A percentile compares a stretch with the other conserved stretches of the same genome.
These are phyloP conservation scores for Aspergillus coremiiformis DNA, from an alignment of 495 filamentous ascomycete genomes.

Conservation along the genomic window DNA sequence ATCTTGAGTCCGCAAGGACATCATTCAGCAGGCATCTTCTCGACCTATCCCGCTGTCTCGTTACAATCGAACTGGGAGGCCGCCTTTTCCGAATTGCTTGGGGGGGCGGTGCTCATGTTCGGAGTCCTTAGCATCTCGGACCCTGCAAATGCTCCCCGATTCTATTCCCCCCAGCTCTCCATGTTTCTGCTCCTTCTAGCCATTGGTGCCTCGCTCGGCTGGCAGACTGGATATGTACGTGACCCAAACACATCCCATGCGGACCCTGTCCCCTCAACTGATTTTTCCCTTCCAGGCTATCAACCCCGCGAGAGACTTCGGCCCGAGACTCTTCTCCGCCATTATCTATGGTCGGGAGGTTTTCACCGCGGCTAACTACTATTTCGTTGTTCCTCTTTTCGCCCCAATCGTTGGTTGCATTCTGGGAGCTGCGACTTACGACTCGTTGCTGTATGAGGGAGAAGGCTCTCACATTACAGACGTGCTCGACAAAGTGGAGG, in stretches of 20 bases:
- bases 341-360: slow-evolving; percentile 29
- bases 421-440: slow-evolving; percentile 24
- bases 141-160: slow-evolving; percentile 21
- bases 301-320: slow-evolving; percentile 31
- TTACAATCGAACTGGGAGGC: slow-evolving; percentile 31
- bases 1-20: slow-evolving; percentile 29
- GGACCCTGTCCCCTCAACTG: neutral
- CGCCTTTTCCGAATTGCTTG: slow-evolving; percentile 27
- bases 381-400: slow-evolving; percentile 29
- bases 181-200: slow-evolving; percentile 26
- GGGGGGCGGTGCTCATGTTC: slow-evolving; percentile 30
- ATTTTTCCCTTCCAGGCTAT: slow-evolving; percentile 18
- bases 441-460: slow-evolving; percentile 26
- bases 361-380: slow-evolving; percentile 26
- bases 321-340: slow-evolving; percentile 30
- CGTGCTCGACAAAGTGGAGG: slow-evolving; percentile 23
- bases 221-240: slow-evolving; percentile 35
- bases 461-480: slow-evolving; percentile 27
- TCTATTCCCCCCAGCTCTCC: slow-evolving; percentile 25
- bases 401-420: slow-evolving; percentile 29
- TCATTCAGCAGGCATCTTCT: slow-evolving; percentile 32
- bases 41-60: slow-evolving; percentile 23
- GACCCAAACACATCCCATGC: neutral
- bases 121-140: slow-evolving; percentile 23
- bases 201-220: slow-evolving; percentile 29